Conservation (phyloP, 805 yeast species). For the Ogataea henricii region DNA sequence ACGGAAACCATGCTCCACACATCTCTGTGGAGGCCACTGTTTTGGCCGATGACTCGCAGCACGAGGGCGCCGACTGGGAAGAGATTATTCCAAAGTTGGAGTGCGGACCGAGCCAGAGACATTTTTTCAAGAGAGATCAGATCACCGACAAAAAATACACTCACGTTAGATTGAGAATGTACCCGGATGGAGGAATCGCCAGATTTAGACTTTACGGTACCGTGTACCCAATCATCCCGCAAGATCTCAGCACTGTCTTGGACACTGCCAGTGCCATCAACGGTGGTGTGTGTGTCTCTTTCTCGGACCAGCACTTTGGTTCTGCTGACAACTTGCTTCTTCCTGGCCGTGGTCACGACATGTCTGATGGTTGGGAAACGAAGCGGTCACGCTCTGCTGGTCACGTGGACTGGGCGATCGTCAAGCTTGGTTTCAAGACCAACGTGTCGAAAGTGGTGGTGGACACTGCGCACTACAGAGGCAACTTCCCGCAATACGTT, state of each 20-base stretch:
- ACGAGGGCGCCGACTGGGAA: slow-evolving; percentile 59
- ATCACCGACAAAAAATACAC: slow-evolving; percentile 68
- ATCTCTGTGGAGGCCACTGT: slow-evolving; percentile 78
- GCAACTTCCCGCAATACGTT: slow-evolving; percentile 87
- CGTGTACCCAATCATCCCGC: slow-evolving; percentile 71
- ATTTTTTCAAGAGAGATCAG: slow-evolving; percentile 67
- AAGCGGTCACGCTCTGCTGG: slow-evolving; percentile 79
- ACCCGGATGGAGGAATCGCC: slow-evolving; percentile 98
- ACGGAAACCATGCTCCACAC: slow-evolving; percentile 93
- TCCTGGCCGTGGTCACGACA: slow-evolving; percentile 94
- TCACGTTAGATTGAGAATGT: slow-evolving; percentile 84
- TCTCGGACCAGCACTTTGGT: slow-evolving; percentile 93
- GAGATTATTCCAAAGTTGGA: slow-evolving; percentile 65
- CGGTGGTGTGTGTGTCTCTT: slow-evolving; percentile 86
- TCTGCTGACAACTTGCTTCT: slow-evolving; percentile 84
- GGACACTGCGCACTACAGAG: slow-evolving; percentile 93
- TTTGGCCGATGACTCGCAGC: slow-evolving; percentile 38
- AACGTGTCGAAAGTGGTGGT: slow-evolving; percentile 61
- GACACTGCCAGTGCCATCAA: slow-evolving; percentile 81
- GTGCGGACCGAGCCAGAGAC: slow-evolving; percentile 89
- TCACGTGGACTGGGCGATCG: slow-evolving; percentile 90
- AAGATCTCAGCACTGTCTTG: slow-evolving; percentile 44
- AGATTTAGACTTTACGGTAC: slow-evolving; percentile 87
- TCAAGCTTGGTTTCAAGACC: slow-evolving; percentile 71
- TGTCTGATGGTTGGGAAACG: slow-evolving; percentile 99